Conservation (phyloP, 2,329 filamentous ascomycete species). For the Monilinia vaccinii-corymbosi region DNA sequence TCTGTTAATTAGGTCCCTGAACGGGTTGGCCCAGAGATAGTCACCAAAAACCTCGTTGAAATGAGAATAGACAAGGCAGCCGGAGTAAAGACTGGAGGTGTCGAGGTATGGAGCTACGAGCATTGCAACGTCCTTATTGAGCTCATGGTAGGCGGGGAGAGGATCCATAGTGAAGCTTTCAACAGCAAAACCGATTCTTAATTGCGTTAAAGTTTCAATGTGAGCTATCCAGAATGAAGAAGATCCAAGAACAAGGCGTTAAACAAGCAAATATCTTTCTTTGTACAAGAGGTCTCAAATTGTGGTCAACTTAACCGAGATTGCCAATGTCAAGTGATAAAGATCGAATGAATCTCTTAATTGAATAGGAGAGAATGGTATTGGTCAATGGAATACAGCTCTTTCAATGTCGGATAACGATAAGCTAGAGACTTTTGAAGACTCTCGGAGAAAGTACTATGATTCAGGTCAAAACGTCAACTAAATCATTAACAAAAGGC, state of each 20-base stretch:
- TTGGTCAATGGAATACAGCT: neutral
- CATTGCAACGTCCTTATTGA: neutral
- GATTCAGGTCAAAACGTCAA: neutral
- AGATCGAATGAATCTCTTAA: neutral
- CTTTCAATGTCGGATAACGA: neutral
- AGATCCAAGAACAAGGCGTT: neutral
- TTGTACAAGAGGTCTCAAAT: neutral
- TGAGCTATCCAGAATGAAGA: neutral
- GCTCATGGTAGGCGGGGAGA: neutral
- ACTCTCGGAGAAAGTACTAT: neutral
- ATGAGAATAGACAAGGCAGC: constrained; percentile 14
- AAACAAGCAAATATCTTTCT: neutral
- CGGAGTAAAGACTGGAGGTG: constrained; percentile 2
- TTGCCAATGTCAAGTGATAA: neutral
- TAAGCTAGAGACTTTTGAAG: neutral
- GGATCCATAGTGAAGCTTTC: neutral
- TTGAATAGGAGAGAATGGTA: neutral
- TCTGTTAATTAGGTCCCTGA: constrained; percentile 11
- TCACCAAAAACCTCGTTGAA: constrained; percentile 12
- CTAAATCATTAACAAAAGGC: neutral
- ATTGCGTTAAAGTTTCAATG: neutral
- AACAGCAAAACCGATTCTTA: neutral
- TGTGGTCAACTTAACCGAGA: neutral
- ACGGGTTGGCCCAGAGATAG: constrained; percentile 20
- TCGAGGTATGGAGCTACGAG: constrained; percentile 17